Evolutionary conservation across 352 stramenopile genomes (phyloP), one percentile per base, ranked within the genome.

Genomic region (Globisporangium ultimum): DNA sequence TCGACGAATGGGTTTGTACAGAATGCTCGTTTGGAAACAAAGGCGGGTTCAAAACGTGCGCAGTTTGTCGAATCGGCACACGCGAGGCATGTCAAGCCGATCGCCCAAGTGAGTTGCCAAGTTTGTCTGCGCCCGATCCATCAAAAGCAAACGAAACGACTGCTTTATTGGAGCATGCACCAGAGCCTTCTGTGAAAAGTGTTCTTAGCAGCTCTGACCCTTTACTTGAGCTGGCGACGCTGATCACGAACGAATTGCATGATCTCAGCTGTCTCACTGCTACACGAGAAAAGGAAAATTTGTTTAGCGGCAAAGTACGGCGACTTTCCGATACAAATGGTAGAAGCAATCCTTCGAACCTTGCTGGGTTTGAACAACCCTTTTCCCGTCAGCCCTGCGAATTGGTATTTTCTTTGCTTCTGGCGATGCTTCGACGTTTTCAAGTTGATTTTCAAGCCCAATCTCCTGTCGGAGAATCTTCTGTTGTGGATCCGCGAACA

Each of bases 11-110:
- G 87, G 49, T 53, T 13, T 95, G 87, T 47, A 58, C 28, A 0
- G 71, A 81, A 49, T 95, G 87, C 36, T 68, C 68, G n/a, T 80
- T 86, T 45, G 53, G 68, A n/a, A 94, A 94, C 61, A 92, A 83
- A 69, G 84, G 84, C 0, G 68, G 53, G 8, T 58, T 48, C n/a
- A 70, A 73, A 34, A 15, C 55, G 12, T 95, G 87, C 53, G 48
- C 61, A 0, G 52, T 94, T 9, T 95, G 86, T 24, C 67, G 48
- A 55, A 66, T 65, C 46, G 68, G 68, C 18, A 49, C 8, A 13
- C 74, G 70, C 9, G 64, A 72, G 2, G 36, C 64, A 24, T 68
- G 49, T n/a, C 41, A 6, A 20, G 24, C 10, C 20, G 13, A 17
- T 15, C 15, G 3, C 18, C 18, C 9, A n/a, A 8, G 20, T 20